Base-by-base conservation (phyloP, 805 yeast species). In the Teunomyces stri region DNA sequence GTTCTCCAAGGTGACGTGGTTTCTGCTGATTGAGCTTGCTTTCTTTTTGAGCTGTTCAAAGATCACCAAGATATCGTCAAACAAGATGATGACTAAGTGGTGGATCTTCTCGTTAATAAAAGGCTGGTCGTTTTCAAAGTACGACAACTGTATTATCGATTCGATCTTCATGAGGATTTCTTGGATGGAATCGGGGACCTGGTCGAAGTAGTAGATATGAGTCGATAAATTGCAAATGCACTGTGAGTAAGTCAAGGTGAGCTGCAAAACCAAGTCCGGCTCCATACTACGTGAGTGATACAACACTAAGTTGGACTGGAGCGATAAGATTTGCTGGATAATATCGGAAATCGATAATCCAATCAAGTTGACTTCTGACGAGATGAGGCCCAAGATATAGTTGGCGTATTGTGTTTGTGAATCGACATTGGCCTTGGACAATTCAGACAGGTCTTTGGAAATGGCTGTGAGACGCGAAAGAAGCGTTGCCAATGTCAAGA, bases 331-430 rank as follows among this genome's bases (percentile, higher is more conserved):
- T 47, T 77, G 81, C 51, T 83, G 80, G 61, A 87, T 74, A 33
- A 87, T 78, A 61, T 91, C 98, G 33, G 89, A 74, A 5, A 90
- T 87, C 9, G 96, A 86, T 39, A 94, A 70, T 0, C 97, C 97
- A 51, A 90, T 85, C 76, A 92, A 81, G 61, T 86, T 89, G 36
- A 89, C 89, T 34, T 84, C 83, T 0, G 94, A 84, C 1, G 85
- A 75, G n/a, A 91, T 70, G 27, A 89, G 66, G 10, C 84, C 83
- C 7, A 82, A 66, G 6, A 82, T 70, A 46, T 78, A 62, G 41
- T 65, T 64, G 25, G 84, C 70, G 34, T 73, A 66, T 28, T 70
- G 68, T n/a, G 62, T 55, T 57, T 76, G 78, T 30, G 50, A 47
- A 21, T 43, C 36, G 9, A 35, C 25, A 16, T 55, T 47, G 7